Base-by-base conservation (phyloP, 2,329 filamentous ascomycete species). In the Orbilia blumenaviensis region DNA sequence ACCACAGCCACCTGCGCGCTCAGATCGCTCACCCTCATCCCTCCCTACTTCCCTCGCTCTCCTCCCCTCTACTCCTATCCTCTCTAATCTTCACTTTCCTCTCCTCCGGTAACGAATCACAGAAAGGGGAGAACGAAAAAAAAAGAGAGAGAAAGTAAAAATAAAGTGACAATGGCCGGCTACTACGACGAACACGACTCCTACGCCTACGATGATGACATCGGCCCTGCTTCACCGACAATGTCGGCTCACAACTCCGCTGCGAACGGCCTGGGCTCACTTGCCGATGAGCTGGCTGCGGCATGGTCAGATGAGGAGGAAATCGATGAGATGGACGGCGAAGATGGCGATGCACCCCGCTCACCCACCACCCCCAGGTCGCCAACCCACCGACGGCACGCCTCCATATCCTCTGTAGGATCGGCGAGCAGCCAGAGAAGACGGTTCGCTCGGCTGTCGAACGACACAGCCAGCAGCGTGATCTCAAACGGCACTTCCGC, bases 261-360 rank as follows among this genome's bases (percentile, higher is more conserved):
- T 21, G 18, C 48, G 18, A 88, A 88, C 77, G 90, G 90, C 27
- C 58, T 75, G 21, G 92, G 92, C 32, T 94, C 93, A 79, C 83
- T 95, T 56, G 92, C 92, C 1, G 92, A 94, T 82, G 92, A 95
- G 82, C 84, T 95, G 54, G 92, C 90, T 0, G 91, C 91, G 80
- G 89, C 90, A 2, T 88, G 91, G 82, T 89, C 88, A 46, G 89
- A 89, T 34, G 73, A 72, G n/a, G 77, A 77, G 21, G 77, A 77
- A 16, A 73, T 41, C 3, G 67, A 74, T 41, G 66, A 77, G 32
- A 42, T 69, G 27, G 62, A 66, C 34, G 66, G 74, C 46, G 71
- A 66, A 48, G 67, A 77, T 34, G 77, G 61, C 16, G 62, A 62
- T 12, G 21, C 66, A 42, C 72, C 72, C 50, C 72, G 64, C 48